Evolutionary conservation across 345 rosid genomes (phyloP).

Genomic region (Xanthoceras sorbifolium): DNA sequence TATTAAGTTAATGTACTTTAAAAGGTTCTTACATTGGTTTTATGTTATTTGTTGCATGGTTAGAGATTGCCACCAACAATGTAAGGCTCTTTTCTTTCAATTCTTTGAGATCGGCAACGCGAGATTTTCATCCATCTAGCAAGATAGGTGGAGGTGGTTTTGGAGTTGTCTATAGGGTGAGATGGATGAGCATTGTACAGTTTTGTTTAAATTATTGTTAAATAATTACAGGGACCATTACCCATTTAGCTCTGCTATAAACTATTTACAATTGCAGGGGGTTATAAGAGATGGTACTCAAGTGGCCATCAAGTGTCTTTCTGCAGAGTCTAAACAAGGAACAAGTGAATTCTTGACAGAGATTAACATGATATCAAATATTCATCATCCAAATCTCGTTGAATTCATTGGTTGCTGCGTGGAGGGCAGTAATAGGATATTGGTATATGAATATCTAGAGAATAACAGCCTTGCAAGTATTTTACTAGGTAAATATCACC

Average conservation of each 20-base stretch:
- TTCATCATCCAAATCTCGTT: constrained; percentile 65
- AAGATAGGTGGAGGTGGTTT: constrained; percentile 80
- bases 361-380: constrained; percentile 54
- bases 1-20: not conserved
- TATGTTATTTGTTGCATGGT: constrained; percentile 14
- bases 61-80: constrained; percentile 67
- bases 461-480: constrained; percentile 67
- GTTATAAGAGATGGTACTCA: constrained; percentile 53
- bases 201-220: not conserved
- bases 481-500: constrained; percentile 49
- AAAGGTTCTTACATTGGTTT: constrained; percentile 13
- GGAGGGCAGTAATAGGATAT: constrained; percentile 49
- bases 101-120: constrained; percentile 77
- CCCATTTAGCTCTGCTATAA: not conserved
- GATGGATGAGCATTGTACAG: constrained; percentile 19
- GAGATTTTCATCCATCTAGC: constrained; percentile 61
- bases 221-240: not conserved
- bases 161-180: constrained; percentile 89
- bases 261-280: constrained; percentile 49
- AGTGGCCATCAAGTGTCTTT: constrained; percentile 60
- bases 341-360: constrained; percentile 61
- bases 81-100: constrained; percentile 72
- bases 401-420: constrained; percentile 67
- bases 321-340: constrained; percentile 70
- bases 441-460: constrained; percentile 70